Evolutionary conservation across 1,139 yeast genomes (phyloP).

Genomic region (Meyerozyma carpophila): DNA sequence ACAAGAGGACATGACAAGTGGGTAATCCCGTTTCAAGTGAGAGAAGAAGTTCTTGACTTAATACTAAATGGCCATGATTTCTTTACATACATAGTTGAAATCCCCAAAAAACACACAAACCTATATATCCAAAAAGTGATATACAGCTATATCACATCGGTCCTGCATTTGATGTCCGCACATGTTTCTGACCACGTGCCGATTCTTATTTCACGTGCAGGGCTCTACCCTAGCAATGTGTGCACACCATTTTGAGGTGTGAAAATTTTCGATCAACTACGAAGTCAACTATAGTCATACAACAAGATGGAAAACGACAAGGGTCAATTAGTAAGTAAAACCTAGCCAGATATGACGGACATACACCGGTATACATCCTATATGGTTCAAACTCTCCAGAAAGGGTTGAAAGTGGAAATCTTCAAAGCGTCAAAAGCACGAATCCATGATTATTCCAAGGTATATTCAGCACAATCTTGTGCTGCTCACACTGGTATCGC

Average conservation of each 20-base stretch:
- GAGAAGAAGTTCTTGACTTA: too few relatives aligned
- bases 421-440: not conserved
- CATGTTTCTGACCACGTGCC: not conserved
- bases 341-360: not conserved
- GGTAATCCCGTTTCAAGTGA: too few relatives aligned
- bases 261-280: constrained; percentile 7
- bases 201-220: not conserved
- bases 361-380: not conserved
- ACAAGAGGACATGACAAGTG: too few relatives aligned
- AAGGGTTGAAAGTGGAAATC: not conserved
- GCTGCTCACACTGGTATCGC: too few relatives aligned
- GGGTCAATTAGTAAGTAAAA: constrained; percentile 92
- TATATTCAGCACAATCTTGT: too few relatives aligned
- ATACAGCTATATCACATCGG: too few relatives aligned
- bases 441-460: too few relatives aligned
- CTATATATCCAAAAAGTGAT: too few relatives aligned
- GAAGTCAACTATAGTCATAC: constrained; percentile 6
- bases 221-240: constrained; percentile 2
- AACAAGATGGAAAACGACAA: constrained; percentile 98
- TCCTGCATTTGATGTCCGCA: too few relatives aligned
- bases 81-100: too few relatives aligned
- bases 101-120: too few relatives aligned
- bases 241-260: constrained; percentile 5
- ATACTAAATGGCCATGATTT: too few relatives aligned
- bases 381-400: not conserved